Evolutionary conservation across 306 rosid species (phyloP), one percentile per base, ranked within the genome.

Genomic region (Aeschynomene evenia): DNA sequence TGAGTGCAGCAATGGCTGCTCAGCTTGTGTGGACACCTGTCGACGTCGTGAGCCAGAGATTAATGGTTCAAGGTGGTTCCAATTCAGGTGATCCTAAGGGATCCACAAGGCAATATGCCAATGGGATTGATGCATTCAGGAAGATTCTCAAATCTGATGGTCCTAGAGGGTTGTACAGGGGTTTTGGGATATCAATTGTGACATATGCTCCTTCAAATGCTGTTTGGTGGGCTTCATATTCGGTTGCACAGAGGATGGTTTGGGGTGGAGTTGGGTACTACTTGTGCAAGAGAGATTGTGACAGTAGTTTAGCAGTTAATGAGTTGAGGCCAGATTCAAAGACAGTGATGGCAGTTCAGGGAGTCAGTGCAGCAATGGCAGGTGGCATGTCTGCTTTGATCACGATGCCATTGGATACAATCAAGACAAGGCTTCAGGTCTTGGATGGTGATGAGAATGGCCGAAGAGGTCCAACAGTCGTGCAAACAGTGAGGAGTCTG

Each of bases 171-270:
- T 76, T 89, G 76, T 87, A 90, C 50, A 84, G 94, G 34, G 93
- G 96, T n/a, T 87, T 90, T 16, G 96, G 94, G 78, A 73, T 90
- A 78, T 90, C 96, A 0, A 87, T 87, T 71, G 53, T 87, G 78
- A 90, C 96, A 0, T 83, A 90, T 57, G 93, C 93, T 2, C 93
- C 96, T 6, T 90, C 93, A 6, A 87, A 87, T 76, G 96, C 96
- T 0, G 80, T 89, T 48, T 89, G 96, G 96, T 89, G 96, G 96
- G 96, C 89, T 4, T 87, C 96, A 1, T 89, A 89, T 72, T 83
- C 86, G 45, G 78, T 85, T 43, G 80, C 85, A 0, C 96, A 89
- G 54, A 68, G 93, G 58, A 46, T 83, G 72, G 80, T 89, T 9
- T 87, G 93, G 96, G 79, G 73, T 20, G 96, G 93, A 71, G 56